Evolutionary conservation across 805 yeast genomes (phyloP).

Genomic region (Candida suzukii): DNA sequence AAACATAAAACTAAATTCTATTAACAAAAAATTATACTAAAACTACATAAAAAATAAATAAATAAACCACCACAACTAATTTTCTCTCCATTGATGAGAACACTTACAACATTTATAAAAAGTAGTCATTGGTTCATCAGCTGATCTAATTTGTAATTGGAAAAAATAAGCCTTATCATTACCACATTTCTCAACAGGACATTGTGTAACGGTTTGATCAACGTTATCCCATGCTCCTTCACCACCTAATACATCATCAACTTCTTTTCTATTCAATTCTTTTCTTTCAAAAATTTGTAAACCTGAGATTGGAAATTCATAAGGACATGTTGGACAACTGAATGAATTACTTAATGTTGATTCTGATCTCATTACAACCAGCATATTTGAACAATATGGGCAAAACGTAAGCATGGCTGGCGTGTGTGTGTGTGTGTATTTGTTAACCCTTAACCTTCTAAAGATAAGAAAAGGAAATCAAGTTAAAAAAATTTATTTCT

Average conservation of each 20-base stretch:
- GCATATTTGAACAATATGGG: slow-evolving; percentile 91
- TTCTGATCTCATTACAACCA: slow-evolving; percentile 59
- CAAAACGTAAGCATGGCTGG: slow-evolving; percentile 97
- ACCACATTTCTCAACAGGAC: slow-evolving; percentile 84
- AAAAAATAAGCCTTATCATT: slow-evolving; percentile 91
- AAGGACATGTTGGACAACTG: slow-evolving; percentile 92
- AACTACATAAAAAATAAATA: too few species aligned
- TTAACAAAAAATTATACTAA: too few species aligned
- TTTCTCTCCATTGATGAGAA: slow-evolving; percentile 95
- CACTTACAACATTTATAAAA: slow-evolving; percentile 93
- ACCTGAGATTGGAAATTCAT: slow-evolving; percentile 83
- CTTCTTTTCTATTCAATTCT: slow-evolving; percentile 75
- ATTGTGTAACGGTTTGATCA: slow-evolving; percentile 89
- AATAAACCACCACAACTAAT: too few species aligned
- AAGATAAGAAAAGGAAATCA: neutral
- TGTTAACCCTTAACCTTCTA: slow-evolving; percentile 18
- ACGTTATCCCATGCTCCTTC: slow-evolving; percentile 99
- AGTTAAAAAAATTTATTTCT: too few species aligned
- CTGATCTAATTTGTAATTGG: slow-evolving; percentile 93
- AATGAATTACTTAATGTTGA: slow-evolving; percentile 51
- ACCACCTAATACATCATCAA: slow-evolving; percentile 95
- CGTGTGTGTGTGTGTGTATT: too few species aligned
- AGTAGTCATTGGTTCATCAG: slow-evolving; percentile 99
- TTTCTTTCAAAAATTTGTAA: slow-evolving; percentile 82
- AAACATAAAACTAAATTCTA: too few species aligned